These are phyloP conservation scores for Linum trigynum DNA, from an alignment of 345 rosid species.

Conservation along the genomic window DNA sequence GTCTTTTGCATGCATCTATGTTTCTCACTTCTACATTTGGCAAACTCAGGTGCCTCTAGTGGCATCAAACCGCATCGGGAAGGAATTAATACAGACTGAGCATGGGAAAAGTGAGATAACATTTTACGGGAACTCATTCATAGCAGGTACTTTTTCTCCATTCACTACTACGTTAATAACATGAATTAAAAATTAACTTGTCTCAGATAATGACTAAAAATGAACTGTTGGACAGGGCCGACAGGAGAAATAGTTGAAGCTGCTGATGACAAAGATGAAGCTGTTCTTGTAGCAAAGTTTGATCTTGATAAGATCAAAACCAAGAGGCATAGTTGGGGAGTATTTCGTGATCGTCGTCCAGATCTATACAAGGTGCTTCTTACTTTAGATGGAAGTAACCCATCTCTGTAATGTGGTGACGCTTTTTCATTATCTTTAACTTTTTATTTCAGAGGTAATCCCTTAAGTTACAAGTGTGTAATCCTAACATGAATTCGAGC, in stretches of 20 bases:
- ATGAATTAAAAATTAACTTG: too few relatives aligned
- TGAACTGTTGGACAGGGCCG: constrained; percentile 46
- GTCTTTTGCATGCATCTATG: background rate
- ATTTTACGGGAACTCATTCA: constrained; percentile 78
- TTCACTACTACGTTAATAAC: background rate
- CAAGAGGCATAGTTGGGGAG: constrained; percentile 82
- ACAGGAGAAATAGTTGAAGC: constrained; percentile 63
- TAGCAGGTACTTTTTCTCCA: constrained; percentile 45
- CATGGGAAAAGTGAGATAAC: constrained; percentile 75
- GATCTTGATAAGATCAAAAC: constrained; percentile 64
- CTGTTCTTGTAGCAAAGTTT: constrained; percentile 66
- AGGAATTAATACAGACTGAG: constrained; percentile 67
- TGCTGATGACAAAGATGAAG: constrained; percentile 74
- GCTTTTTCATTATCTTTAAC: background rate
- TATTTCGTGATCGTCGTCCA: constrained; percentile 85
- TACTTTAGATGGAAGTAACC: constrained; percentile 67
- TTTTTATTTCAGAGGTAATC: constrained; percentile 14
- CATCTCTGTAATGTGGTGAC: constrained; percentile 15
- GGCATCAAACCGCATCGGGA: constrained; percentile 83
- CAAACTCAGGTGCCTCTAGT: constrained; percentile 61
- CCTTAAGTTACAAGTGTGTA: background rate
- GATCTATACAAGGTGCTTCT: constrained; percentile 80
- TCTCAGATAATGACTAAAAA: background rate
- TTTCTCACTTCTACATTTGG: background rate
- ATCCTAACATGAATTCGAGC: background rate